phyloP scores from a whole-genome alignment of 1,284 basidiomycete genomes.

The Coniophora puteana region DNA sequence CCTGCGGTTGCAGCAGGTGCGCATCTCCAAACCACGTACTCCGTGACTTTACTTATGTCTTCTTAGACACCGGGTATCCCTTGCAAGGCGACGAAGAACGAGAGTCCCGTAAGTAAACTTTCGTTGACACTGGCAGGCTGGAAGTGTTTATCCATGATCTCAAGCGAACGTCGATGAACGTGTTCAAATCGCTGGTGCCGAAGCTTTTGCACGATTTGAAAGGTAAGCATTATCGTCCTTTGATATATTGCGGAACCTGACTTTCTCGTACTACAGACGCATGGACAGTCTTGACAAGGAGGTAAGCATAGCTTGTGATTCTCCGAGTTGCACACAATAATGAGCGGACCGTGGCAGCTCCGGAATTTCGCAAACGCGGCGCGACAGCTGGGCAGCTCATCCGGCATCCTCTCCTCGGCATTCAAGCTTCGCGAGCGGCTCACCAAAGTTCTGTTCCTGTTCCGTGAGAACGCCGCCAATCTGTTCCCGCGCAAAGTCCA shows the following conservation, averaged over 20 bases:
- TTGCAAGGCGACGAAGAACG: slow-evolving; percentile 56
- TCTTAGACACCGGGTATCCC: slow-evolving; percentile 31
- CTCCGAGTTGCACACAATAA: background rate
- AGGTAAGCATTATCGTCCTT: slow-evolving; percentile 18
- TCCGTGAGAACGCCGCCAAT: slow-evolving; percentile 31
- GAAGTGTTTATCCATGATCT: too few species aligned
- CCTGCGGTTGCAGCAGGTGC: background rate
- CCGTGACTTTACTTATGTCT: slow-evolving; percentile 6
- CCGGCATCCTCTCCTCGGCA: slow-evolving; percentile 31
- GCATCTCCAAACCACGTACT: too few species aligned
- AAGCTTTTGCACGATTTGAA: slow-evolving; percentile 28
- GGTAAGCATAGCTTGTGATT: slow-evolving; percentile 13
- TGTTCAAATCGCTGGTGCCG: slow-evolving; percentile 29
- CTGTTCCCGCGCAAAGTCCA: slow-evolving; percentile 28
- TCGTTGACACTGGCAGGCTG: too few species aligned
- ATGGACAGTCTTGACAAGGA: slow-evolving; percentile 31
- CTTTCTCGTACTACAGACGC: slow-evolving; percentile 16
- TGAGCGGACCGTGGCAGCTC: slow-evolving; percentile 20
- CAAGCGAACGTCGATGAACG: slow-evolving; percentile 30
- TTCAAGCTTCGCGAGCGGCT: slow-evolving; percentile 31
- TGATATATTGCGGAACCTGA: background rate
- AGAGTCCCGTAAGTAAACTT: slow-evolving; percentile 63
- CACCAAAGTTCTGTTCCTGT: slow-evolving; percentile 31
- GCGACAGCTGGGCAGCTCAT: slow-evolving; percentile 30
- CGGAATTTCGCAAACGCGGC: slow-evolving; percentile 32